A percentile compares a stretch with the other conserved stretches of the same genome.
Conservation (phyloP, 2,329 filamentous ascomycete species). For the Akanthomyces muscarius region DNA sequence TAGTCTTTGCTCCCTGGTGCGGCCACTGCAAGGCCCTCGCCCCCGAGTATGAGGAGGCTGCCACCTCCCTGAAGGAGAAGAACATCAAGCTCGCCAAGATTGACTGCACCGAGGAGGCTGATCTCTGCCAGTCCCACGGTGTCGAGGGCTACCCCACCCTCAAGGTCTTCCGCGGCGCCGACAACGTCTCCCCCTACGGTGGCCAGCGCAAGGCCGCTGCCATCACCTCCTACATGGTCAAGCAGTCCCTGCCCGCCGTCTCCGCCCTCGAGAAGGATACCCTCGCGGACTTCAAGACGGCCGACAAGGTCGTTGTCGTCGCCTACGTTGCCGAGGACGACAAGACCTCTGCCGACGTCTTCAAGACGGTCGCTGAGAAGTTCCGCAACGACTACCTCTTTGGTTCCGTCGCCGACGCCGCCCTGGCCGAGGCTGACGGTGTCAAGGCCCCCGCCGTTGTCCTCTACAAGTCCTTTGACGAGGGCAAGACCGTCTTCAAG, state of each 20-base stretch:
- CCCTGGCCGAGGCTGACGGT: conserved; percentile 82
- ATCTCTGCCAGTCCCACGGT: conserved; percentile 83
- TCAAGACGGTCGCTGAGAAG: conserved; percentile 66
- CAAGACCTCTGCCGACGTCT: conserved; percentile 84
- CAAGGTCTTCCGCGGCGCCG: conserved; percentile 93
- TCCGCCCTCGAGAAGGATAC: conserved; percentile 77
- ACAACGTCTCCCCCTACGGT: conserved; percentile 76
- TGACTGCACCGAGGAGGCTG: conserved; percentile 91
- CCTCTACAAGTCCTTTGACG: conserved; percentile 96
- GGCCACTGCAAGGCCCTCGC: conserved; percentile 98
- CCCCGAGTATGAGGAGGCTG: conserved; percentile 84
- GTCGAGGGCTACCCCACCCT: conserved; percentile 98
- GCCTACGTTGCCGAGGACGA: conserved; percentile 78
- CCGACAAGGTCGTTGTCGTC: conserved; percentile 93
- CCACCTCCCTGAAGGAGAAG: conserved; percentile 82
- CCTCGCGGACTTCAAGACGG: conserved; percentile 92
- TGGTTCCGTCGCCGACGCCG: conserved; percentile 77
- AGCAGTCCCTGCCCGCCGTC: conserved; percentile 92
- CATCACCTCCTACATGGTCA: conserved; percentile 88
- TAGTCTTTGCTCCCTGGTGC: conserved; percentile 94
- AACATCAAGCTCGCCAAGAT: conserved; percentile 80
- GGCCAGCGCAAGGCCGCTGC: conserved; percentile 84
- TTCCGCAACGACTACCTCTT: conserved; percentile 92
- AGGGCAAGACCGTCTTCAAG: conserved; percentile 82
- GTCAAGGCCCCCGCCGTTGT: conserved; percentile 83